Conservation (phyloP, 78 protist genomes). For the Creolimax fragrantissima region DNA sequence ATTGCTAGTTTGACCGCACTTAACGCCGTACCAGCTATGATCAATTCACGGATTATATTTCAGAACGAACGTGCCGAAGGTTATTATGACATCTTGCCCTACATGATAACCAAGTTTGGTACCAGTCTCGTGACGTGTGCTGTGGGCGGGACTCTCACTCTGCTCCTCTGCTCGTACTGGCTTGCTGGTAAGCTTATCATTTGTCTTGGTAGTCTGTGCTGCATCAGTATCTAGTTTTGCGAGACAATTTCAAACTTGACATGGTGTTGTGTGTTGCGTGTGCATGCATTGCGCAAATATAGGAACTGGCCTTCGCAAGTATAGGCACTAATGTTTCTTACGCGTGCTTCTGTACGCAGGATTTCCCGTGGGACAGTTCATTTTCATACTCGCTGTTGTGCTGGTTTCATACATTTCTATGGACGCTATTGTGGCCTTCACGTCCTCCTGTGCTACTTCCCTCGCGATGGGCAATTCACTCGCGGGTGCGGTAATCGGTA, state of each 20-base stretch:
- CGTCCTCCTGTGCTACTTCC: neutral
- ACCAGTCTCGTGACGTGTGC: neutral
- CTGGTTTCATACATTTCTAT: neutral
- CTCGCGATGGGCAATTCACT: neutral
- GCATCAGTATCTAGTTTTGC: no score
- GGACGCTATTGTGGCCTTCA: neutral
- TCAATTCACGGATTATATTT: neutral
- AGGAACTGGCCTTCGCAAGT: no score
- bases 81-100: slow-evolving; percentile 5
- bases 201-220: no score
- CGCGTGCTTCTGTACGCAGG: no score
- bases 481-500: slow-evolving; percentile 15
- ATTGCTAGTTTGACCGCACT: neutral
- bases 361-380: neutral
- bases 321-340: no score
- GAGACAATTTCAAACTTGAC: no score
- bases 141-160: neutral
- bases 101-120: neutral
- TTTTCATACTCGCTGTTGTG: neutral
- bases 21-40: slow-evolving; percentile 8
- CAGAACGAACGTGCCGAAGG: slow-evolving; percentile 11
- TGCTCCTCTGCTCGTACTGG: slow-evolving; percentile 17
- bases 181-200: no score
- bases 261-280: no score
- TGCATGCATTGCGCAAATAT: no score